phyloP scores from a whole-genome alignment of 306 rosid genomes.

The Datisca glomerata region DNA sequence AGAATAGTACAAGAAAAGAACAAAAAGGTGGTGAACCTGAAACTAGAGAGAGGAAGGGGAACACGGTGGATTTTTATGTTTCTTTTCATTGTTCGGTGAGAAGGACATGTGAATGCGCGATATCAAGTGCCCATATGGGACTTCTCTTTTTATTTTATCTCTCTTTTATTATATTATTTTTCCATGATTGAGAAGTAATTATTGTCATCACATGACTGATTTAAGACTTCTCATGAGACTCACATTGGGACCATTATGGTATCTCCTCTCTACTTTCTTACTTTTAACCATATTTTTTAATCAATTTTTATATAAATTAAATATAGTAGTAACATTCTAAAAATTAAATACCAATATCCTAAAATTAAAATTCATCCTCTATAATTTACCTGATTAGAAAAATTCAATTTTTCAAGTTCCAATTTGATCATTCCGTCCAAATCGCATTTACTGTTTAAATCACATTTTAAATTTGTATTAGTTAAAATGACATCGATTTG shows the following conservation, averaged over 20 bases:
- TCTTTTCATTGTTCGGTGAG: slow-evolving; percentile 53
- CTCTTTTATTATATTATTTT: slow-evolving; percentile 19
- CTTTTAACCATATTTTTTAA: slow-evolving; percentile 25
- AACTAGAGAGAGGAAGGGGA: too few species aligned
- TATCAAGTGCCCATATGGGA: slow-evolving; percentile 29
- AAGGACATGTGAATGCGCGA: slow-evolving; percentile 69
- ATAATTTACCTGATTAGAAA: too few species aligned
- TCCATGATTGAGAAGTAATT: slow-evolving; percentile 53
- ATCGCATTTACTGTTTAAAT: too few species aligned
- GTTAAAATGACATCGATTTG: too few species aligned
- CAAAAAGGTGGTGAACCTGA: too few species aligned
- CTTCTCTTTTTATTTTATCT: slow-evolving; percentile 23
- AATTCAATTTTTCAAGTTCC: too few species aligned
- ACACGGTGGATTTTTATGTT: slow-evolving; percentile 31
- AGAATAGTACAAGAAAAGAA: slow-evolving; percentile 1
- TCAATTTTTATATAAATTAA: slow-evolving; percentile 14
- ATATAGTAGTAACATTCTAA: too few species aligned
- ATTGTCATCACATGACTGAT: slow-evolving; percentile 81
- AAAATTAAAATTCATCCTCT: too few species aligned
- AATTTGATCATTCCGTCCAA: too few species aligned
- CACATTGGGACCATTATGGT: slow-evolving; percentile 79
- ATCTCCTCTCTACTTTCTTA: slow-evolving; percentile 28
- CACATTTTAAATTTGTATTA: too few species aligned
- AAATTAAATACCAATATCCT: too few species aligned
- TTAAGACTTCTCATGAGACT: slow-evolving; percentile 57